Base-by-base conservation (phyloP, 2,329 filamentous ascomycete genomes). In the Fusarium heterosporum region DNA sequence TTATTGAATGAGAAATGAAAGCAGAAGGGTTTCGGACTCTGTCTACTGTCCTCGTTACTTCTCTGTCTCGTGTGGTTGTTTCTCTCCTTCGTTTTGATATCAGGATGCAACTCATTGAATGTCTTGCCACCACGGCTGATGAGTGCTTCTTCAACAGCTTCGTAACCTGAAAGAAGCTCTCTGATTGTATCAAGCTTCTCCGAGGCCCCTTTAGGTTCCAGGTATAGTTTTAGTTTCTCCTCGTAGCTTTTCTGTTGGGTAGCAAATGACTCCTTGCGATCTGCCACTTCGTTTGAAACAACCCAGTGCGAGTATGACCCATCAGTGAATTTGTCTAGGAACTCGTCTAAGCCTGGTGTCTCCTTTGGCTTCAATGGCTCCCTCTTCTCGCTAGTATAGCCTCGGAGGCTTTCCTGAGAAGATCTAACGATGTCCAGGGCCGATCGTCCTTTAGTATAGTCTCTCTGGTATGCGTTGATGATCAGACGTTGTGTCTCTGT, bases 21-120 rank as follows among this genome's bases (percentile, higher is more conserved):
- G 7, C 80, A 74, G 71, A 87, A 90, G 2, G 78, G 75, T 39
- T 76, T 74, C 8, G 56, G 32, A 6, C 62, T 29, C 32, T 74
- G 70, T 54, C 72, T 55, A 14, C 68, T 49, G 4, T 40, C 19
- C 4, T 43, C 29, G 13, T 46, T 54, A 14, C 26, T 41, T 11
- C 25, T 25, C 17, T 32, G 43, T 16, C 42, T 36, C 25, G 36
- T 30, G 11, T n/a, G 26, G 25, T 55, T 49, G 43, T 25, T 41
- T 13, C 63, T 58, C 25, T 55, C 55, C 8, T 66, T 46, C 3
- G 73, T 70, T 26, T 78, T 74, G 55, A 83, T 76, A 2, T 87
- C 79, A 0, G 90, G 90, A 74, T 90, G 77, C 8, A 93, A 77
- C 45, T 93, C 85, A 13, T 77, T 72, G 73, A 92, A 93, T 0